phyloP scores from a whole-genome alignment of 1,284 basidiomycete species.

The Sutorius eximius region DNA sequence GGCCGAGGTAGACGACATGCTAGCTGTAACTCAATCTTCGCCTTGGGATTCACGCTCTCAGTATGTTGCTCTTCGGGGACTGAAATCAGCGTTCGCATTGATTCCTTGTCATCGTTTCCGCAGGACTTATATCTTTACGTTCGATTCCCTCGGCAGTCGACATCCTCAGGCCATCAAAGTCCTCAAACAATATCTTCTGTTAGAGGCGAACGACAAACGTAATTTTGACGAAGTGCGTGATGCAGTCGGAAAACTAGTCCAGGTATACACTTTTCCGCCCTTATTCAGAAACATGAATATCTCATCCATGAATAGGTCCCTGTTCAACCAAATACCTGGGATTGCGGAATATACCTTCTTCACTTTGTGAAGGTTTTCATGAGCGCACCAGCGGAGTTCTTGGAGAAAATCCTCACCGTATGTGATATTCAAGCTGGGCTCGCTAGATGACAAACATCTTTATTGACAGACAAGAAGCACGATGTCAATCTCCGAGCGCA shows the following conservation, averaged over 20 bases:
- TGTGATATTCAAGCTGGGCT: slow-evolving; percentile 1
- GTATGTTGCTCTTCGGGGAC: slow-evolving; percentile 16
- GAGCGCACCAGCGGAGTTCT: slow-evolving; percentile 48
- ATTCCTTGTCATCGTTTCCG: background rate
- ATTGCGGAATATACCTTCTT: slow-evolving; percentile 84
- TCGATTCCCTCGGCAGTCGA: slow-evolving; percentile 80
- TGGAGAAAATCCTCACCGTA: slow-evolving; percentile 48
- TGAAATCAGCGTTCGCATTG: background rate
- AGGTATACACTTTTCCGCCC: slow-evolving; percentile 36
- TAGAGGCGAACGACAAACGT: slow-evolving; percentile 83
- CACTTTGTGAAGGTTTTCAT: slow-evolving; percentile 78
- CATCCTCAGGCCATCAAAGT: slow-evolving; percentile 66
- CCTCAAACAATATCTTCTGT: slow-evolving; percentile 68
- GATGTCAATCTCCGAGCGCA: slow-evolving; percentile 37
- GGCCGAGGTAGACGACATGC: no score
- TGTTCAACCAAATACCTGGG: slow-evolving; percentile 79
- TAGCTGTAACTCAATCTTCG: slow-evolving; percentile 21
- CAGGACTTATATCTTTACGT: slow-evolving; percentile 78
- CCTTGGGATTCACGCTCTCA: slow-evolving; percentile 11
- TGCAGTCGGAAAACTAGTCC: slow-evolving; percentile 46
- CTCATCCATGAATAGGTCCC: slow-evolving; percentile 56
- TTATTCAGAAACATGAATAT: background rate
- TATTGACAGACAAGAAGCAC: slow-evolving; percentile 34
- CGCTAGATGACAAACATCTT: slow-evolving; percentile 1
- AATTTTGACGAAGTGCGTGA: slow-evolving; percentile 43